Evolutionary conservation across 176 grass and related monocot species (phyloP).

Genomic region (Ananas comosus): DNA sequence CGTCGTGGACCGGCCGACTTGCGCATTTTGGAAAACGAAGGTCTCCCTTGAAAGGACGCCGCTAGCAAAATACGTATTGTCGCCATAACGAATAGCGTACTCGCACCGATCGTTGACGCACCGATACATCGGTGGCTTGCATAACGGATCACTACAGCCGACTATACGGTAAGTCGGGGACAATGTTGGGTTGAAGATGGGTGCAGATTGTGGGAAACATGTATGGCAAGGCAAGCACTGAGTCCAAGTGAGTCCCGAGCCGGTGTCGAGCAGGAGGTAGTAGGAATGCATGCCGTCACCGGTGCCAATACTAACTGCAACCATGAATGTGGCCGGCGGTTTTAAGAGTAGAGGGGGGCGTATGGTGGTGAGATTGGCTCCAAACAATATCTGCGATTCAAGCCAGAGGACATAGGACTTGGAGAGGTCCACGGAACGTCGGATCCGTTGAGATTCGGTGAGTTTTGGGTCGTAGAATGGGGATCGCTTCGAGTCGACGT

Average conservation of each 20-base stretch:
- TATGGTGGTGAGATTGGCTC: not conserved
- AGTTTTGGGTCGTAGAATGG: not conserved
- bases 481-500: not conserved
- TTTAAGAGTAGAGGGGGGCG: not conserved
- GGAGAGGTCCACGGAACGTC: not conserved
- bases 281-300: not conserved
- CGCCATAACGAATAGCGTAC: slow-evolving; percentile 8
- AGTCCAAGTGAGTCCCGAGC: slow-evolving; percentile 23
- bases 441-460: not conserved
- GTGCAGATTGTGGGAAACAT: slow-evolving; percentile 11
- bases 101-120: slow-evolving; percentile 8
- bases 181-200: slow-evolving; percentile 15
- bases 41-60: slow-evolving; percentile 12
- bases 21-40: slow-evolving; percentile 8
- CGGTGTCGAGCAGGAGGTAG: slow-evolving; percentile 13
- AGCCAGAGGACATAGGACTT: not conserved
- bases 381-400: not conserved
- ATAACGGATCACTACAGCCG: slow-evolving; percentile 15
- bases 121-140: not conserved
- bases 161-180: slow-evolving; percentile 11
- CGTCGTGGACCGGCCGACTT: not conserved
- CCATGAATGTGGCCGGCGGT: not conserved
- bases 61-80: not conserved
- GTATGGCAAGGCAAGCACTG: slow-evolving; percentile 23
- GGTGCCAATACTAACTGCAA: not conserved